These are phyloP conservation scores for Aspergillus avenaceus DNA, from an alignment of 495 filamentous ascomycete species.

Conservation along the genomic window DNA sequence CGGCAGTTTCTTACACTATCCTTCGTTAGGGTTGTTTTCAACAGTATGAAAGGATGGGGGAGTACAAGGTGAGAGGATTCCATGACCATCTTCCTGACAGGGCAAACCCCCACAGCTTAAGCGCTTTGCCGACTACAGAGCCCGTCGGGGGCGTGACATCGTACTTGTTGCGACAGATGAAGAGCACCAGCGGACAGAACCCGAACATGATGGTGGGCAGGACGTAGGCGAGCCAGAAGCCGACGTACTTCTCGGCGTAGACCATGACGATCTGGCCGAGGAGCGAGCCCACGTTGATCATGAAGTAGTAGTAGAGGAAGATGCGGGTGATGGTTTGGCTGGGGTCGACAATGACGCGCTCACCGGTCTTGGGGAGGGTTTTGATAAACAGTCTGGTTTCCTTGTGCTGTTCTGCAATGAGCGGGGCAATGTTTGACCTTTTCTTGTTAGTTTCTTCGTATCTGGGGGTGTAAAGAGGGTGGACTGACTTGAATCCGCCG, in stretches of 20 bases:
- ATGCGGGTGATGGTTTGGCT: slow-evolving; percentile 48
- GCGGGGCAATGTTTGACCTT: slow-evolving; percentile 57
- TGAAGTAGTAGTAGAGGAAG: slow-evolving; percentile 43
- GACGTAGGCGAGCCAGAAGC: slow-evolving; percentile 68
- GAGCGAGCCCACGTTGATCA: slow-evolving; percentile 52
- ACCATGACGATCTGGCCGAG: slow-evolving; percentile 52
- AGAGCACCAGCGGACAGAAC: slow-evolving; percentile 57
- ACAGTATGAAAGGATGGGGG: slow-evolving; percentile 37
- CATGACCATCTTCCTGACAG: slow-evolving; percentile 59
- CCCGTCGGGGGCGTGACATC: slow-evolving; percentile 55
- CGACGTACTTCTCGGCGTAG: slow-evolving; percentile 70
- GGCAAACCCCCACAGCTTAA: slow-evolving; percentile 49
- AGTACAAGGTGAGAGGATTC: slow-evolving; percentile 47
- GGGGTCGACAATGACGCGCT: slow-evolving; percentile 66
- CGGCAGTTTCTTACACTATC: slow-evolving; percentile 48
- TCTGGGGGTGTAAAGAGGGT: too few relatives aligned
- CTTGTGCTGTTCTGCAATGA: slow-evolving; percentile 50
- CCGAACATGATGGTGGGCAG: slow-evolving; percentile 58
- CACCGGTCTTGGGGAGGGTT: slow-evolving; percentile 42
- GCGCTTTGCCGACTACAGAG: slow-evolving; percentile 55
- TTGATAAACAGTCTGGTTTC: slow-evolving; percentile 34
- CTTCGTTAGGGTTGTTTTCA: background rate
- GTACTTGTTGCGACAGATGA: slow-evolving; percentile 57
- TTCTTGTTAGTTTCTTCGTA: slow-evolving; percentile 20
- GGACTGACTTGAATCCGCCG: slow-evolving; percentile 58